Evolutionary conservation across 805 yeast species (phyloP).

Genomic region (Yarrowia deformans): DNA sequence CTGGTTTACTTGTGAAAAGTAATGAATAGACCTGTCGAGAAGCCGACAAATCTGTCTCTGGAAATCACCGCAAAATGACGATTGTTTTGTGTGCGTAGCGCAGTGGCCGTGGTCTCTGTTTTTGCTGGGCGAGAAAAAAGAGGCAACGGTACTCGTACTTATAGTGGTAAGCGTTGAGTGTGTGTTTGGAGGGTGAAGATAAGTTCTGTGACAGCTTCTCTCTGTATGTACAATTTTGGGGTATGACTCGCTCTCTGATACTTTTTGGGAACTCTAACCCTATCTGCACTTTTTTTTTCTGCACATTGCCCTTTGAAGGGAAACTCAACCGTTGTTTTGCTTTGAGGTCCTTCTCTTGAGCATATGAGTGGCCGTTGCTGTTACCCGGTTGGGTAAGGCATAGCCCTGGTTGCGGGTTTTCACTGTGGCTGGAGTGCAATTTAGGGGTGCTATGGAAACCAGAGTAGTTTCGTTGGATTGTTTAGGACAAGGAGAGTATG

Average conservation of each 20-base stretch:
- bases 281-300: conserved; percentile 1
- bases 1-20: conserved; percentile 11
- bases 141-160: conserved; percentile 37
- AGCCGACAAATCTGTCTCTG: conserved; percentile 35
- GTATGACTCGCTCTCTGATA: conserved; percentile 27
- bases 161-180: conserved; percentile 31
- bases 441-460: background rate
- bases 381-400: conserved; percentile 5
- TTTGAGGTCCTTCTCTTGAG: background rate
- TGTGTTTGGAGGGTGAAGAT: conserved; percentile 6
- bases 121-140: conserved; percentile 3
- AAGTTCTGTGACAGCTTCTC: background rate
- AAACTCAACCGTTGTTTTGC: background rate
- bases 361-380: conserved; percentile 20
- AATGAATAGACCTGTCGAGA: conserved; percentile 35
- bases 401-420: background rate
- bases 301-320: background rate
- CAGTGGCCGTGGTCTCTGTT: conserved; percentile 36
- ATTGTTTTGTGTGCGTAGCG: conserved; percentile 32
- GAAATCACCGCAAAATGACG: conserved; percentile 37
- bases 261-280: conserved; percentile 14
- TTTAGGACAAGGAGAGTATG: background rate
- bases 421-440: background rate
- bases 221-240: background rate
- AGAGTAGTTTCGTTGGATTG: background rate